Conservation (phyloP, 2,329 filamentous ascomycete genomes). For the Albifimbria verrucaria region DNA sequence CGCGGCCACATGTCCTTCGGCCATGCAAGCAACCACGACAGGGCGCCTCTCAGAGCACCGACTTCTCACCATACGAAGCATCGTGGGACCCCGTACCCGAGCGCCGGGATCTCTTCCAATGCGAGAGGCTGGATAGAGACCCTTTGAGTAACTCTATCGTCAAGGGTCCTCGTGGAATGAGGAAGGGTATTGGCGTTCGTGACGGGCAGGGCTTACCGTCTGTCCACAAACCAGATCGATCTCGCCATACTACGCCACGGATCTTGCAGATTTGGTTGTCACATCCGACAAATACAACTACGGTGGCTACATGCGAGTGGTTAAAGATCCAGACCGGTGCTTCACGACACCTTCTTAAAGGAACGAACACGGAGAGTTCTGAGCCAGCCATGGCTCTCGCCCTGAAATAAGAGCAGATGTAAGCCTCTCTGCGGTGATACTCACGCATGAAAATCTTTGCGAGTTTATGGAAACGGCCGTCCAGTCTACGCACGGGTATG, state of each 20-base stretch:
- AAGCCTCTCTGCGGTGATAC: background rate
- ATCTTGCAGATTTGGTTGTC: background rate
- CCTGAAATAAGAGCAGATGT: background rate
- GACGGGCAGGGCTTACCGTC: background rate
- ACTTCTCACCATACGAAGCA: background rate
- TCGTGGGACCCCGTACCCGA: conserved; percentile 3
- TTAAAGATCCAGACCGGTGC: background rate
- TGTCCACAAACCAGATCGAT: background rate
- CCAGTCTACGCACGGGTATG: background rate
- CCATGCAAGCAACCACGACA: conserved; percentile 2
- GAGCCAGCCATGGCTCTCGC: background rate
- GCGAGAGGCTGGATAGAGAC: background rate
- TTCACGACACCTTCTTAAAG: background rate
- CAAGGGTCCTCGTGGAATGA: background rate
- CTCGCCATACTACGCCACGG: background rate
- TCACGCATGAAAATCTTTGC: background rate
- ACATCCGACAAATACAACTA: background rate
- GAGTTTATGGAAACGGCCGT: background rate
- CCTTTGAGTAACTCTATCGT: background rate
- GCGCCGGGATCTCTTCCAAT: conserved; percentile 1
- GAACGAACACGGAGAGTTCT: background rate
- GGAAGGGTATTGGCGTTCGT: background rate
- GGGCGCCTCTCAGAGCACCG: background rate
- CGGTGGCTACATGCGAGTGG: background rate
- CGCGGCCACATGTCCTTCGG: background rate